Base-by-base conservation (phyloP, 192 early-diverging fungal genomes). In the Oehlia diaphana region DNA sequence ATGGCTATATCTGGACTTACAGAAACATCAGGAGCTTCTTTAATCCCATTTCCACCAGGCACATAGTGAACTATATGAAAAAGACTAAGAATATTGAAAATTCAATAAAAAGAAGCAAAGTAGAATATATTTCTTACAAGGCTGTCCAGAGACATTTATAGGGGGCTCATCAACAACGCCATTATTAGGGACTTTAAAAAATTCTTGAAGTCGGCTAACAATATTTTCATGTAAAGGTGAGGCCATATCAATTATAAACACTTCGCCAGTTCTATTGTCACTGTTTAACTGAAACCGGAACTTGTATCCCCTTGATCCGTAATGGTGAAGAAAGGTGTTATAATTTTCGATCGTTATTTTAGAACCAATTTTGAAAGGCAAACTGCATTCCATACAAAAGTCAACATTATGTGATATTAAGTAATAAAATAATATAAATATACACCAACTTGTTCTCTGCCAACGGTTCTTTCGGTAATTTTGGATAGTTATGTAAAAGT, bases 311-410 rank as follows among this genome's bases (percentile, higher is more conserved):
- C 13, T 14, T 77, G 75, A 77, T 13, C 58, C 61, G 5, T 77
- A n/a, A 26, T 67, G 53, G 39, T 67, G 5, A 77, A 77, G 76
- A 13, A 77, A 77, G 49, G 76, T 77, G 26, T 77, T 77, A 67
- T 75, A 77, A 47, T 77, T 67, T 66, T 77, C 68, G 10, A 67
- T 67, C 44, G 44, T 77, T 77, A 35, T 1, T 31, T 31, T 31
- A 31, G 63, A 50, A 64, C 64, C 47, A 67, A 77, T 77, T 13
- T 76, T 5, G 8, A 76, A 23, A 44, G 62, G 74, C 58, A 76
- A 76, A 76, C 74, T 76, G 58, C 37, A 58, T 35, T 49, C 63
- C 63, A 77, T 77, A 66, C 75, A 77, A 50, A n/a, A n/a, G 58
- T 61, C 42, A 44, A 44, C 42, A 44, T 44, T 53, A 61, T 0